Evolutionary conservation across 768 basidiomycete species (phyloP), one percentile per base, ranked within the genome.

Genomic region (Cyclocybe aegerita): DNA sequence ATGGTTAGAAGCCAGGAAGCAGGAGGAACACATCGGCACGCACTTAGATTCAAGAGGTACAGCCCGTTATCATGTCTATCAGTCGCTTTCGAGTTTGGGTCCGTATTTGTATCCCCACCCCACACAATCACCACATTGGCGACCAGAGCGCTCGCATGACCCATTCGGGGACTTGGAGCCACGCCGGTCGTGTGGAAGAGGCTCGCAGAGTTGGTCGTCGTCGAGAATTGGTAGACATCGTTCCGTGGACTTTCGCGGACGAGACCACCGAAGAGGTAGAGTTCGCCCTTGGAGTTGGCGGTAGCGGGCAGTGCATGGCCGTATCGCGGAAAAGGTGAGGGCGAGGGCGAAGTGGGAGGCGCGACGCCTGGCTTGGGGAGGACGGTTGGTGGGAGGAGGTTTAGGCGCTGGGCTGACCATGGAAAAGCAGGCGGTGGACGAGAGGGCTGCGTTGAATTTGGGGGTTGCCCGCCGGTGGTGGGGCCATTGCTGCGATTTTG

Each of bases 241-340:
- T 97, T 97, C 45, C 86, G 81, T 32, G 94, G 87, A 7, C 81
- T 71, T 64, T 98, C 96, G 35, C 88, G 82, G 11, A 98, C 94
- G 52, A 99, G 88, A 55, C 97, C 97, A 54, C 97, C 97, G 57
- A 99, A 99, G 54, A 99, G 79, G 70, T 93, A 95, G 55, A 99
- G 84, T 59, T 98, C 94, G 7, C 97, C 97, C 5, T 76, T 78
- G n/a, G 80, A 64, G 16, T 86, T 87, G 1, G 90, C 81, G 7
- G 78, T 80, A 4, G 88, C 80, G 7, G 94, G 94, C 4, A 98
- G 81, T 9, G 95, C 87, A 64, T 97, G 92, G 17, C 96, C 97
- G 64, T 98, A 99, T 37, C 96, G 86, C 17, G 97, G 96, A 68
- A 98, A 98, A 0, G 96, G 96, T 1, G 87, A 85, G 0, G 91